A percentile compares a stretch with the other conserved stretches of the same genome.
Conservation (phyloP, 177 flowering plant genomes). For the Vitis hybrid region DNA sequence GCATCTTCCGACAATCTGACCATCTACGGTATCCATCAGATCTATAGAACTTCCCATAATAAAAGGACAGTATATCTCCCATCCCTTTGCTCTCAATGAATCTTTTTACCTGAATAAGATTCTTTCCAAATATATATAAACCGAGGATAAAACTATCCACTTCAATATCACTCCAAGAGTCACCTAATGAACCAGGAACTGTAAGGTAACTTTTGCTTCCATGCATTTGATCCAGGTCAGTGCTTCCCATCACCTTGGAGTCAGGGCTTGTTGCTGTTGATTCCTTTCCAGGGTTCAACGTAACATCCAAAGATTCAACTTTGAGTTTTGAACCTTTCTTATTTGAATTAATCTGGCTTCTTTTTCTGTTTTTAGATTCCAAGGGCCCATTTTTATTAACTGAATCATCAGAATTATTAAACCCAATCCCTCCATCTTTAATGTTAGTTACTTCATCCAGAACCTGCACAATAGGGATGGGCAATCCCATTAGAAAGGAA, state of each 20-base stretch:
- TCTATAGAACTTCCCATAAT: slow-evolving; percentile 51
- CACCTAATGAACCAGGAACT: slow-evolving; percentile 25
- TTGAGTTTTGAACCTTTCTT: slow-evolving; percentile 4
- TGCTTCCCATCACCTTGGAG: neutral
- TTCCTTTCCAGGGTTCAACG: neutral
- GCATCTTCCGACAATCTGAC: slow-evolving; percentile 34
- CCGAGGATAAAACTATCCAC: slow-evolving; percentile 39
- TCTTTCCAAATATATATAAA: slow-evolving; percentile 48
- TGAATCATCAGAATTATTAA: neutral
- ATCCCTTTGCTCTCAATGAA: slow-evolving; percentile 37
- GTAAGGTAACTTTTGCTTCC: slow-evolving; percentile 13
- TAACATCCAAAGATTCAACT: neutral
- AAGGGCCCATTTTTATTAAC: slow-evolving; percentile 5
- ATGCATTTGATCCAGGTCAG: slow-evolving; percentile 1
- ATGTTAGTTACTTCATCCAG: no score
- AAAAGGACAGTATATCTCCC: slow-evolving; percentile 39
- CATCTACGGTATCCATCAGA: slow-evolving; percentile 34
- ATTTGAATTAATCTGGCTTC: slow-evolving; percentile 11
- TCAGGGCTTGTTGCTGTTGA: neutral
- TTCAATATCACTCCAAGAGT: slow-evolving; percentile 39
- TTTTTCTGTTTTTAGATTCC: slow-evolving; percentile 18
- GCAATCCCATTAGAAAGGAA: no score
- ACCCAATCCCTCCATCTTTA: no score
- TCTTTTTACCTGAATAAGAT: slow-evolving; percentile 32
- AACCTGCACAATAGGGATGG: no score